Evolutionary conservation across 129 eudicot genomes (phyloP).

Genomic region (Oenanthe sinensis): DNA sequence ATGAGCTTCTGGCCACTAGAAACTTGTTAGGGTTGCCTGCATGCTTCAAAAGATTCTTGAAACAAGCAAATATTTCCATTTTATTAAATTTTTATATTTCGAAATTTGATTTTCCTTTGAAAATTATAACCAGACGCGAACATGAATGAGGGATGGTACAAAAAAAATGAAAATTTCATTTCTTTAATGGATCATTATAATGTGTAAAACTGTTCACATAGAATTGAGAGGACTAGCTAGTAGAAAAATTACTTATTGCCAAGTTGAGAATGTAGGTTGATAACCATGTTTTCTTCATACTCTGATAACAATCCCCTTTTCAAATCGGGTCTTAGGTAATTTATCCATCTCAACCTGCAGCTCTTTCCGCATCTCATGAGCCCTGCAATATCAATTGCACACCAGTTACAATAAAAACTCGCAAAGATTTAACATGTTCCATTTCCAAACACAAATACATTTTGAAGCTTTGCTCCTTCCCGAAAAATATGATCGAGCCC

Average conservation of each 20-base stretch:
- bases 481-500: too few relatives aligned
- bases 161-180: background rate
- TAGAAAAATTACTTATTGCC: conserved; percentile 51
- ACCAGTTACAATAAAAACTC: too few relatives aligned
- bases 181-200: background rate
- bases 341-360: conserved; percentile 86
- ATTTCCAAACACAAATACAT: too few relatives aligned
- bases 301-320: conserved; percentile 70
- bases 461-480: too few relatives aligned
- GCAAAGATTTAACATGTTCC: too few relatives aligned
- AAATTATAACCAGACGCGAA: background rate
- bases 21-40: background rate
- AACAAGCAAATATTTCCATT: background rate
- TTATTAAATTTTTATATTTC: background rate
- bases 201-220: background rate
- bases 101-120: background rate
- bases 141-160: background rate
- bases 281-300: conserved; percentile 63
- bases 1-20: background rate
- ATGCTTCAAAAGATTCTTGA: background rate
- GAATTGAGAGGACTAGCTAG: background rate
- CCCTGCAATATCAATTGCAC: conserved; percentile 34
- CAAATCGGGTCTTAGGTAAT: conserved; percentile 67
- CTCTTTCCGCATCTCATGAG: conserved; percentile 82
- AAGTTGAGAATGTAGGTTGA: conserved; percentile 80